A percentile compares a stretch with the other conserved stretches of the same genome.
These are phyloP conservation scores for Peronospora farinosa DNA, from an alignment of 352 stramenopile genomes.

Conservation along the genomic window DNA sequence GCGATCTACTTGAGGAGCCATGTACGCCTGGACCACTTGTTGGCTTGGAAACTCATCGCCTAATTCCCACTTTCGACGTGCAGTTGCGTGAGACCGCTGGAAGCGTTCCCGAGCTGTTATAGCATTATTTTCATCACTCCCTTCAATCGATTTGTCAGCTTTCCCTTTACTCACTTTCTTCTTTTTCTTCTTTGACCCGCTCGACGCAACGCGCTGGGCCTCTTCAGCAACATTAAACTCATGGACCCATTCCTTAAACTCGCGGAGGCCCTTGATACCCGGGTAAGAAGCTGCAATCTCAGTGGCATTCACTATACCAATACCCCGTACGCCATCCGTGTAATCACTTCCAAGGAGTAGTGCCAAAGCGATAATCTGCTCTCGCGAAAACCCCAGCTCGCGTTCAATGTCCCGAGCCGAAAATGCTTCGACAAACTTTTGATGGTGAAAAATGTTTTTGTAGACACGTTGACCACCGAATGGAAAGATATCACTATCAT, in stretches of 20 bases:
- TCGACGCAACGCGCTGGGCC: constrained; percentile 27
- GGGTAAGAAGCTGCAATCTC: constrained; percentile 80
- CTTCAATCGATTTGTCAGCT: constrained; percentile 29
- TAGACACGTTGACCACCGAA: constrained; percentile 95
- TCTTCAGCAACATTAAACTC: constrained; percentile 59
- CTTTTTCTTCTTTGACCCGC: constrained; percentile 32
- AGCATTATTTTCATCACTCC: constrained; percentile 32
- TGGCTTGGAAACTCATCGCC: constrained; percentile 91
- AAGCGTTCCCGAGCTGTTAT: constrained; percentile 70
- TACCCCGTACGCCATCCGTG: constrained; percentile 69
- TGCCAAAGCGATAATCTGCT: constrained; percentile 88
- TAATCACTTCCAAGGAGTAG: constrained; percentile 97
- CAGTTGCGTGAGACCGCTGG: constrained; percentile 88
- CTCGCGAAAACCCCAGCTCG: constrained; percentile 89
- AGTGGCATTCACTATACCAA: constrained; percentile 80
- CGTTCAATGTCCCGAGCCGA: constrained; percentile 86
- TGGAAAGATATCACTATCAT: constrained; percentile 92
- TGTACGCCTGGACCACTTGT: constrained; percentile 91
- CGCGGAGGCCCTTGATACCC: constrained; percentile 79
- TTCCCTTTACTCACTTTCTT: constrained; percentile 33
- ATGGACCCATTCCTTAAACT: constrained; percentile 73
- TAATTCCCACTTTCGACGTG: constrained; percentile 87
- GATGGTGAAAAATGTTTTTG: constrained; percentile 99
- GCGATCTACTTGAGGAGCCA: constrained; percentile 83
- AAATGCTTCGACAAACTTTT: constrained; percentile 99